Evolutionary conservation across 2,329 filamentous ascomycete species (phyloP), one percentile per base, ranked within the genome.

Genomic region (Berkeleyomyces basicola): DNA sequence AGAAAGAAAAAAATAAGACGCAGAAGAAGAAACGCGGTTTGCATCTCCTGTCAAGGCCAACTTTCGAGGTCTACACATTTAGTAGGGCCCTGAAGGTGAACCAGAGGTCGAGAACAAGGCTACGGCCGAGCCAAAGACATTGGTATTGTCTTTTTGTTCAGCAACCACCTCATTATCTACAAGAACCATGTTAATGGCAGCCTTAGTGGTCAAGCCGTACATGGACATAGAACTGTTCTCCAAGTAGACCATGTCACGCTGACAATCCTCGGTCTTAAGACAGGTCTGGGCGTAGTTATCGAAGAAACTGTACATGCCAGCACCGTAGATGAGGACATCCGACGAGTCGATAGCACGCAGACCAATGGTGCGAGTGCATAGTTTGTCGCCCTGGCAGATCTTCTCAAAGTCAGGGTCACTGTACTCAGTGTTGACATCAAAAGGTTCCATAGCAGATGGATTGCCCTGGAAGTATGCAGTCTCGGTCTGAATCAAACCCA

Each of bases 391-490:
- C 65, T 67, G 70, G 74, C 85, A 88, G 57, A 76, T 75, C 2
- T 74, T 68, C 16, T 69, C 74, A 71, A 93, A 96, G 68, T 84
- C 79, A 0, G 90, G 87, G 70, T 92, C 88, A 57, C 72, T 73
- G 68, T 78, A 87, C 5, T 74, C 74, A 16, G 78, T 67, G 68
- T 85, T 82, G 66, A 77, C 74, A 0, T 75, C 76, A 72, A 87
- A 90, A 46, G 85, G 87, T 7, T 81, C 77, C 7, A 81, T 78
- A 2, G 88, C 82, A 67, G 86, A 80, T 3, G 90, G 89, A 75
- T 92, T 91, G 71, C 86, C 82, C 75, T 95, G 88, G 79, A 86
- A 90, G 77, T 88, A 90, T 40, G 90, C 87, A 4, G 90, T 96
- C 75, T 96, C 92, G 3, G 88, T 88, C 75, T 96, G 91, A 69